Evolutionary conservation across 1,139 yeast species (phyloP).

Genomic region (Magnusiomyces sp.): DNA sequence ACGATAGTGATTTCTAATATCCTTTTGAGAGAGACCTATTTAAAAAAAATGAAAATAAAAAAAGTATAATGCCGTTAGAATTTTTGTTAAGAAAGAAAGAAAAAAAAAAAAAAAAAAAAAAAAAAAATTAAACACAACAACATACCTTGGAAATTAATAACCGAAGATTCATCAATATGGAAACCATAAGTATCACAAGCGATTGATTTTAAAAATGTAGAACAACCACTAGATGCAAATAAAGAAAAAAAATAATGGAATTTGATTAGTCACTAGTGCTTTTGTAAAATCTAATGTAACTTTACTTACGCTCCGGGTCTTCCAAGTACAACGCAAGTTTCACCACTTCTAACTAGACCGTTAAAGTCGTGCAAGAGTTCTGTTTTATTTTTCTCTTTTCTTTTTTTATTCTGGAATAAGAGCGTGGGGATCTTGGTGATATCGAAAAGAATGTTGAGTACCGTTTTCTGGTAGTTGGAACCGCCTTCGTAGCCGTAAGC

Average conservation of each 20-base stretch:
- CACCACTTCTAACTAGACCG: conserved; percentile 57
- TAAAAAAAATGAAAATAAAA: not conserved
- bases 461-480: conserved; percentile 63
- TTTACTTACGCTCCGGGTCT: conserved; percentile 47
- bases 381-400: conserved; percentile 33
- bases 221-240: conserved; percentile 47
- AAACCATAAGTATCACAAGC: conserved; percentile 70
- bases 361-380: conserved; percentile 62
- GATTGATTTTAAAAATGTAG: conserved; percentile 65
- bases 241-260: no score
- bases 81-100: not conserved
- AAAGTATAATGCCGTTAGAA: no score
- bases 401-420: no score
- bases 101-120: no score
- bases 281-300: not conserved
- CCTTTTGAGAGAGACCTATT: conserved; percentile 20
- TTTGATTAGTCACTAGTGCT: no score
- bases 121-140: no score
- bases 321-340: no score
- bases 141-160: not conserved
- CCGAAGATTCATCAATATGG: conserved; percentile 36
- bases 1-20: conserved; percentile 32
- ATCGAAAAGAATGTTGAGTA: no score
- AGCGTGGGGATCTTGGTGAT: no score
- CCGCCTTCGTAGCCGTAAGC: conserved; percentile 67